Conservation (phyloP, 345 rosid species). For the Lagerstroemia speciosa region DNA sequence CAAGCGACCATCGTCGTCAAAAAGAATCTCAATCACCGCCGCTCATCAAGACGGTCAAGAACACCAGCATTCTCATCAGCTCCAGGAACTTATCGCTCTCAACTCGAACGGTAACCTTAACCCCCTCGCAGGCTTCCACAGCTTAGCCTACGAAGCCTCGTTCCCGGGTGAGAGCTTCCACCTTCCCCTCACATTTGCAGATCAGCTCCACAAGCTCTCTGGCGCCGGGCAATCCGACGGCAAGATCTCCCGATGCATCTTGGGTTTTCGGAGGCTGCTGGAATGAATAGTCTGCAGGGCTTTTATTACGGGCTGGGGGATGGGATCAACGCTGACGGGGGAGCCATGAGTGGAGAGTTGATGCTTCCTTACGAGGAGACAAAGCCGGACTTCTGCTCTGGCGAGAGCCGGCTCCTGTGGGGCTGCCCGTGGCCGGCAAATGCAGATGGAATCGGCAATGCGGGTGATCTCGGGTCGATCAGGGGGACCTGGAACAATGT, state of each 20-base stretch:
- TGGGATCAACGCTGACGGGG: conserved; percentile 29
- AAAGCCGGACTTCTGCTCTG: neutral
- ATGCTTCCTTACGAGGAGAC: conserved; percentile 5
- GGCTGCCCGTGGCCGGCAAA: conserved; percentile 71
- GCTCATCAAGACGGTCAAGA: conserved; percentile 1
- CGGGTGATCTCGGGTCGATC: conserved; percentile 8
- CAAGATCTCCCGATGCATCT: conserved; percentile 3
- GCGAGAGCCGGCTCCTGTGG: conserved; percentile 38
- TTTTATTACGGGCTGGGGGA: conserved; percentile 38
- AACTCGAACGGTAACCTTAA: neutral
- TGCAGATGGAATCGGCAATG: conserved; percentile 26
- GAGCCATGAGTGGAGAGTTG: conserved; percentile 22
- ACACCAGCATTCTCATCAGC: neutral
- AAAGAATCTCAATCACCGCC: neutral
- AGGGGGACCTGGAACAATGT: conserved; percentile 12
- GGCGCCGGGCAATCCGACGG: neutral
- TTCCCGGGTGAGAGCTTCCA: neutral
- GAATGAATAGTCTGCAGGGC: conserved; percentile 21
- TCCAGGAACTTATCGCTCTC: neutral
- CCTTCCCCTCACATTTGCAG: conserved; percentile 2
- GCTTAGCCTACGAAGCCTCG: neutral
- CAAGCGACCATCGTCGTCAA: conserved; percentile 53
- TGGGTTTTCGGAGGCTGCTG: conserved; percentile 35
- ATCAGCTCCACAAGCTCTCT: conserved; percentile 5
- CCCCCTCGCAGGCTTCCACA: neutral